Conservation (phyloP, 805 yeast species). For the Yamadazyma insecticola region DNA sequence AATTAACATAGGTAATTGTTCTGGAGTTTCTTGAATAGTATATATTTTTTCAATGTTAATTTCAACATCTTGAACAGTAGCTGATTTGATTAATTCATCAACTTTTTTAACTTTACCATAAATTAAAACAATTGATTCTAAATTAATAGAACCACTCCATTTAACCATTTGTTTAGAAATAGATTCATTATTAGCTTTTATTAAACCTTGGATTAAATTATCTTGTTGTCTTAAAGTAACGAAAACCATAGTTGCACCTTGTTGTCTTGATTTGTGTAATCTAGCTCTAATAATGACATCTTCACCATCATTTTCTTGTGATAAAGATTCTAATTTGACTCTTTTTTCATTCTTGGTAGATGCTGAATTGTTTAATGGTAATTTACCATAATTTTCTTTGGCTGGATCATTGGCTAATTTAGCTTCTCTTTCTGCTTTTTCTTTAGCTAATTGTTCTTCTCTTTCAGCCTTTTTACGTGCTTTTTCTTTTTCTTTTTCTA, state of each 20-base stretch:
- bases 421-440: conserved; percentile 75
- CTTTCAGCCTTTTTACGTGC: conserved; percentile 89
- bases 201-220: conserved; percentile 74
- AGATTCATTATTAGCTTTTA: conserved; percentile 68
- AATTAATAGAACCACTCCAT: conserved; percentile 82
- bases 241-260: conserved; percentile 92
- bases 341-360: conserved; percentile 65
- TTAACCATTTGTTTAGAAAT: conserved; percentile 94
- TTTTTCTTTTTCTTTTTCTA: conserved; percentile 90
- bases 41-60: conserved; percentile 68
- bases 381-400: conserved; percentile 81
- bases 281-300: conserved; percentile 88
- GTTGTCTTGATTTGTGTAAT: conserved; percentile 88
- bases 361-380: conserved; percentile 79
- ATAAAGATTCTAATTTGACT: conserved; percentile 50
- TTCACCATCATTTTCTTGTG: conserved; percentile 65
- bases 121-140: conserved; percentile 89
- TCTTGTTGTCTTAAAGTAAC: conserved; percentile 89
- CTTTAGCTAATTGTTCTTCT: conserved; percentile 82
- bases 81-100: conserved; percentile 81
- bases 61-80: conserved; percentile 89
- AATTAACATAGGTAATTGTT: conserved; percentile 85
- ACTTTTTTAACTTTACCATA: conserved; percentile 81
- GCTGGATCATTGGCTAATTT: conserved; percentile 77
- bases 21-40: conserved; percentile 84